Base-by-base conservation (phyloP, 1,139 yeast genomes). In the Protomyces gravidus region DNA sequence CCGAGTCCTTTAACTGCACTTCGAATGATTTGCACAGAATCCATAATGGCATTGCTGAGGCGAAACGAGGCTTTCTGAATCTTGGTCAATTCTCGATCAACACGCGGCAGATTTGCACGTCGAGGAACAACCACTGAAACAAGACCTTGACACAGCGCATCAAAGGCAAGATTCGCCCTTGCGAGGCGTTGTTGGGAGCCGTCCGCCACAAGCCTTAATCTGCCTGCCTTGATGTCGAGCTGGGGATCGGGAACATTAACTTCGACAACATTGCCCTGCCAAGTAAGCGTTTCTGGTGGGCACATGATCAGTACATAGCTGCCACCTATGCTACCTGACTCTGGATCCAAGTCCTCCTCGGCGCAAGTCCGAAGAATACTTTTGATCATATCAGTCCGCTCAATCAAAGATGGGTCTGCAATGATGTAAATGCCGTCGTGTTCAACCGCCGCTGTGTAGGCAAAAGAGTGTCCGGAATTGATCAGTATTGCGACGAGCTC, bases 211-310 rank as follows among this genome's bases (percentile, higher is more conserved):
- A 92, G 72, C 39, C 89, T 72, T 68, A 89, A 77, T 62, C 85
- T 82, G 5, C 96, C 95, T 11, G 83, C 82, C 64, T 79, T 79
- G 23, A 87, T 76, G 52, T 76, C 73, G 30, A 71, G 64, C 25
- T 70, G 65, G 42, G 67, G 64, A 23, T 67, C 68, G 0, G 73
- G 71, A 75, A 84, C 71, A 23, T 81, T 79, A 17, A 87, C 70
- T 55, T 82, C 80, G 36, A 85, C 80, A 63, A 86, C 84, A 25
- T 80, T 78, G 1, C 97, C 97, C 65, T 87, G 92, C 97, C 97
- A 90, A 28, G 87, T 82, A 69, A 90, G 80, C 0, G 97, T 95
- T 67, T 87, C 88, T 13, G 85, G 80, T 1, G 96, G 92, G 67
- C 88, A 84, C 23, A 89, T 73, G 0, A 90, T 85, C 36, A 90